Conservation (phyloP, 345 rosid species). For the Mangifera indica region DNA sequence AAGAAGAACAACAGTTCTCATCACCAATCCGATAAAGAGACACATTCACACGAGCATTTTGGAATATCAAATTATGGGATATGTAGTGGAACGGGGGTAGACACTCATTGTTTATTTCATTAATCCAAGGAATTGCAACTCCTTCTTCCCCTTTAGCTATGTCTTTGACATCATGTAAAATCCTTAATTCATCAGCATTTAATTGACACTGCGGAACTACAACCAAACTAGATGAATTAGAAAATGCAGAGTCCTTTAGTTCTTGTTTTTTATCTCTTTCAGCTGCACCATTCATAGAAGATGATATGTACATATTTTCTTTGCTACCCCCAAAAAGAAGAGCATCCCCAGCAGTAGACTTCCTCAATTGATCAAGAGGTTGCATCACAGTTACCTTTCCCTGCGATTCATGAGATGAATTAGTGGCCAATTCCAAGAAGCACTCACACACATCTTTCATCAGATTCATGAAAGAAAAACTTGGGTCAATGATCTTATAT, state of each 20-base stretch:
- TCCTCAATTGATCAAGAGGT: conserved; percentile 41
- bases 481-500: conserved; percentile 73
- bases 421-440: conserved; percentile 65
- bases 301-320: conserved; percentile 14
- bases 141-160: conserved; percentile 71
- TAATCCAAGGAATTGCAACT: conserved; percentile 68
- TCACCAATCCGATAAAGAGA: conserved; percentile 54
- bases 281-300: conserved; percentile 25
- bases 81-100: conserved; percentile 68
- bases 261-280: conserved; percentile 27
- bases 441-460: conserved; percentile 80
- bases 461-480: conserved; percentile 60
- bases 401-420: conserved; percentile 55
- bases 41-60: conserved; percentile 57
- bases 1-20: conserved; percentile 62
- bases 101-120: conserved; percentile 53
- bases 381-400: conserved; percentile 45
- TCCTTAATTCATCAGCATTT: conserved; percentile 50
- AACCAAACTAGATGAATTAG: conserved; percentile 35
- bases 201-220: conserved; percentile 47
- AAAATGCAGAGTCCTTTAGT: conserved; percentile 9
- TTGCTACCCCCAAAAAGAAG: conserved; percentile 21
- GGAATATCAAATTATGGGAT: conserved; percentile 50
- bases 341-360: conserved; percentile 39
- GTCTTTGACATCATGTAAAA: conserved; percentile 46